Base-by-base conservation (phyloP, 805 yeast genomes). In the Candida schatavii region DNA sequence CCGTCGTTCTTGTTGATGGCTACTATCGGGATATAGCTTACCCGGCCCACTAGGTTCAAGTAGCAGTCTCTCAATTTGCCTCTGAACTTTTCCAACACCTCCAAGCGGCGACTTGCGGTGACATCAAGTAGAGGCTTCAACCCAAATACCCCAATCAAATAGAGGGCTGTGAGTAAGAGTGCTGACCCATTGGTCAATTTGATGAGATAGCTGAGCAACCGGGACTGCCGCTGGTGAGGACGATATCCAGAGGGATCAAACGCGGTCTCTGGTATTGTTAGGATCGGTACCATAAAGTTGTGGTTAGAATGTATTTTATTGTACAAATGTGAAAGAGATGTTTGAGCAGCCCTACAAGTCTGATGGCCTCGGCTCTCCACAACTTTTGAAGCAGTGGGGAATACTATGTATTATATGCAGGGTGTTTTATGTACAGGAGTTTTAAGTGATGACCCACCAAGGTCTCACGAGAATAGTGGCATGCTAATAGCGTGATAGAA, bases 211-310 rank as follows among this genome's bases (percentile, higher is more conserved):
- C 41, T 46, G 11, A 57, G 31, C 21, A 59, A 33, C n/a, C 49
- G 48, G 11, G 70, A 60, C 28, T 46, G 46, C 10, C 53, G 48
- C 4, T 31, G 30, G 11, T 25, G 25, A 3, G 49, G 40, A 14
- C 46, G 35, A 38, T 58, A 66, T 4, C 52, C 46, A 14, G 50
- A 47, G 3, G 67, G 57, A 40, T 70, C 68, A 46, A 59, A 70
- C 0, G 74, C 66, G 2, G 66, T 37, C 42, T 70, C 75, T 3
- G 75, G 73, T 1, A 70, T 66, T 3, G 74, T 65, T 22, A 69
- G 52, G 19, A 59, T 46, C 1, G 71, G 72, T 9, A 68, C 59
- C 32, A n/a, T n/a, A n/a, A n/a, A n/a, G n/a, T n/a, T n/a, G n/a
- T n/a, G n/a, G n/a, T n/a, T n/a, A n/a, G n/a, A n/a, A n/a, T n/a